Base-by-base conservation (phyloP, 352 stramenopile species). In the Phytophthora rubi region DNA sequence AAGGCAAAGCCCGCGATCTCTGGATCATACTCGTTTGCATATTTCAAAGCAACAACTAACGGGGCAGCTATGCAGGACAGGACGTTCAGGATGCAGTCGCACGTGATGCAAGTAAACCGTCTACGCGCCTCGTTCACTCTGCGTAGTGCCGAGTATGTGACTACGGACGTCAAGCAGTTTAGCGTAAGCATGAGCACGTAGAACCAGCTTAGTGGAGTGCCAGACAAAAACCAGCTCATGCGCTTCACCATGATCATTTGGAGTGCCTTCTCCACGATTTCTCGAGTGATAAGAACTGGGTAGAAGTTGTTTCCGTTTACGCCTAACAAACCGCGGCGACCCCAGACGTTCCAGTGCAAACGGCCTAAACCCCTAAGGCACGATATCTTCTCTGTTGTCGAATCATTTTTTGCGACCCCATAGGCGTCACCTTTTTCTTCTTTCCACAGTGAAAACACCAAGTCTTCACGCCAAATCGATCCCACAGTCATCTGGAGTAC, bases 21-120 rank as follows among this genome's bases (percentile, higher is more conserved):
- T 26, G 54, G 48, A 16, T 71, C 57, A 45, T 77, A 79, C 16
- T 68, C 45, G 4, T 35, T 15, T 6, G 71, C 23, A 49, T 84
- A 80, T 18, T 39, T 33, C 12, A 57, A 12, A 1, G 53, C 62
- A 12, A 82, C 44, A 21, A 65, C 58, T 0, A 61, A 53, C 2
- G 71, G 53, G 6, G 66, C 54, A 0, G 68, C 77, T 6, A 79
- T 54, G 7, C 58, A 76, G 1, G 68, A 65, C 15, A 76, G 33
- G 21, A 82, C 65, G 37, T 81, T 62, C 3, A 79, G 53, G 6
- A 63, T 44, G 18, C 37, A 60, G 48, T 76, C 67, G 13, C 53
- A 52, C 18, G 75, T 26, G 18, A 85, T 45, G 10, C 59, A 63
- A 1, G 70, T 52, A 47, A 85, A 52, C 0, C 70, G 61, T 39